These are phyloP conservation scores for Pleurotus tuber-regium DNA, from an alignment of 768 basidiomycete genomes.

Conservation along the genomic window DNA sequence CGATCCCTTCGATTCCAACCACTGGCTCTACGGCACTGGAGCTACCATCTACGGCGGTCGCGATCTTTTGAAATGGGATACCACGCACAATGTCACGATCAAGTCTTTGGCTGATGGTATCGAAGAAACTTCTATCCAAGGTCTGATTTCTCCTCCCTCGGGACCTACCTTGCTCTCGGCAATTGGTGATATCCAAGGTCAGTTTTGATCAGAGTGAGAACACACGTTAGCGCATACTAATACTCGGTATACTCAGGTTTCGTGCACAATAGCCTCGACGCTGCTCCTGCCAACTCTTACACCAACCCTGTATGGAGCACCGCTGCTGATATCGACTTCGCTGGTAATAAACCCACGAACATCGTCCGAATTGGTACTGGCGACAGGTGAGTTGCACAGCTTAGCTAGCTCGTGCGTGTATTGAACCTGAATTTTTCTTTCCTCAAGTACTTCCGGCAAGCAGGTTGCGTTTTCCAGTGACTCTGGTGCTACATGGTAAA, in stretches of 20 bases:
- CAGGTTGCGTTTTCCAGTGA: constrained; percentile 59
- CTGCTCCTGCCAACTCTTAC: constrained; percentile 28
- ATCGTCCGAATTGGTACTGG: constrained; percentile 47
- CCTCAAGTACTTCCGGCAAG: constrained; percentile 41
- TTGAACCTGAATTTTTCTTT: too few species aligned
- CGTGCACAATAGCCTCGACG: constrained; percentile 33
- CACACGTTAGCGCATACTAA: not conserved
- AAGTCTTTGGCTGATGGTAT: constrained; percentile 40
- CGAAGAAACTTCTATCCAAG: constrained; percentile 37
- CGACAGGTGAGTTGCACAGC: constrained; percentile 30
- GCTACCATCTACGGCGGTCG: constrained; percentile 40
- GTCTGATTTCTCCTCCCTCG: constrained; percentile 38
- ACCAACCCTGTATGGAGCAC: constrained; percentile 34
- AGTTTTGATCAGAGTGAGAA: not conserved
- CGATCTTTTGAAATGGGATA: constrained; percentile 38
- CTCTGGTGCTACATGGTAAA: constrained; percentile 50
- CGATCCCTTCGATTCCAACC: constrained; percentile 44
- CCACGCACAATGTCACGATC: constrained; percentile 35
- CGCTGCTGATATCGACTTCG: constrained; percentile 38
- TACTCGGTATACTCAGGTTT: constrained; percentile 19
- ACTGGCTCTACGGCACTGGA: constrained; percentile 46
- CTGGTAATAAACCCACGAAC: constrained; percentile 36
- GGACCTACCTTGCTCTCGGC: constrained; percentile 32
- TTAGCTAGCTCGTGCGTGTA: not conserved
- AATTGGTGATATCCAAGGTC: constrained; percentile 36